Conservation (phyloP, 768 basidiomycete species). For the Lentinula raphanica region DNA sequence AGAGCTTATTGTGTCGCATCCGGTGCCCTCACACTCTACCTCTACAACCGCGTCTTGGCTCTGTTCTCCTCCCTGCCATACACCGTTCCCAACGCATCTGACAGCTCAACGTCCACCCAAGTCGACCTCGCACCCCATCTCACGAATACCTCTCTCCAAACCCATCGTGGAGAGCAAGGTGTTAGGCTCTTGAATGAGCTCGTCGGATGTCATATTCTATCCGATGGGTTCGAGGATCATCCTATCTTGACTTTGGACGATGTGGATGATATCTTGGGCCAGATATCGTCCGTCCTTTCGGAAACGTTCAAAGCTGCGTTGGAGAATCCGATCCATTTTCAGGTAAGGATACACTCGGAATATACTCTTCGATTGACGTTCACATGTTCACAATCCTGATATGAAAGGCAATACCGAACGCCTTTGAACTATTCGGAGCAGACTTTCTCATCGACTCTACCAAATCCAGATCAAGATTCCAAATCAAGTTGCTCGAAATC, state of each 20-base stretch:
- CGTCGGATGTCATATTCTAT: constrained; percentile 54
- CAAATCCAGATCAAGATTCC: constrained; percentile 25
- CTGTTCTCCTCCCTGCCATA: constrained; percentile 83
- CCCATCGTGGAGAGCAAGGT: constrained; percentile 54
- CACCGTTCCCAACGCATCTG: constrained; percentile 32
- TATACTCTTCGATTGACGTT: not conserved
- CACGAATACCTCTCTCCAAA: constrained; percentile 90
- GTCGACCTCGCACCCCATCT: constrained; percentile 68
- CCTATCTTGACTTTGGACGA: constrained; percentile 27
- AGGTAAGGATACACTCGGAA: constrained; percentile 39
- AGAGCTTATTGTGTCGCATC: constrained; percentile 81
- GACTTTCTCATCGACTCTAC: constrained; percentile 68
- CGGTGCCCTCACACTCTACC: constrained; percentile 72
- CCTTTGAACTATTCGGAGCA: constrained; percentile 93
- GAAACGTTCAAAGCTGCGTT: constrained; percentile 86
- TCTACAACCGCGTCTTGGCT: constrained; percentile 80
- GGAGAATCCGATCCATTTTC: constrained; percentile 78
- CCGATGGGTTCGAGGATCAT: constrained; percentile 14
- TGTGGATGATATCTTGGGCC: constrained; percentile 43
- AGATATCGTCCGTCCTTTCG: constrained; percentile 60
- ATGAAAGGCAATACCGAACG: constrained; percentile 77
- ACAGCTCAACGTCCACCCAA: constrained; percentile 14
- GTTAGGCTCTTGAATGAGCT: constrained; percentile 83
- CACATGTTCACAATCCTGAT: not conserved
- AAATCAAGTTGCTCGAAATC: constrained; percentile 79